phyloP scores from a whole-genome alignment of 75 land plant species.

The Cryptomeria japonica region DNA sequence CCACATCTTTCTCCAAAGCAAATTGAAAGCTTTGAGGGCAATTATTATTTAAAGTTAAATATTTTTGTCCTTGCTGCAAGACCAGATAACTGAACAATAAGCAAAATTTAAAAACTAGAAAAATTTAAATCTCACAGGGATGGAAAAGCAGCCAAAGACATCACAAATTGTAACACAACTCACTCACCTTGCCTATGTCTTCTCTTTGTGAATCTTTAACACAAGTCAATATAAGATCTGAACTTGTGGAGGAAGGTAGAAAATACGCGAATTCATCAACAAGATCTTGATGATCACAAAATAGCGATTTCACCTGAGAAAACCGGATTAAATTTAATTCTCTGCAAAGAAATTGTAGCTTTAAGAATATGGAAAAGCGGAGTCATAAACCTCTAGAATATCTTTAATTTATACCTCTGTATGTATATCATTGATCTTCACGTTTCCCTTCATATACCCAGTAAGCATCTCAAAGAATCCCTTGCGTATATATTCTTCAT shows the following conservation, averaged over 20 bases:
- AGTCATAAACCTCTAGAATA: too few species aligned
- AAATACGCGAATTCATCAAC: conserved; percentile 84
- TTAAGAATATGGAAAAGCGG: background rate
- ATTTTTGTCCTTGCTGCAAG: conserved; percentile 46
- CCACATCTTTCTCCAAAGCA: conserved; percentile 25
- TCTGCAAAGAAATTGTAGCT: background rate
- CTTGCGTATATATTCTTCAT: conserved; percentile 78
- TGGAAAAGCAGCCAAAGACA: conserved; percentile 12
- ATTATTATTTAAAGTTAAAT: conserved; percentile 40
- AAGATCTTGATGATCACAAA: conserved; percentile 68
- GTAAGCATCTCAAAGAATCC: conserved; percentile 80
- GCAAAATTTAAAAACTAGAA: too few species aligned
- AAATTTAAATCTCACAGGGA: background rate
- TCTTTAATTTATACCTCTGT: conserved; percentile 51
- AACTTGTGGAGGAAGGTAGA: conserved; percentile 63
- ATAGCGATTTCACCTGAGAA: conserved; percentile 67
- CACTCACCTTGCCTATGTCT: conserved; percentile 10
- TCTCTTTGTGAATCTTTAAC: conserved; percentile 27
- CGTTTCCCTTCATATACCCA: conserved; percentile 77
- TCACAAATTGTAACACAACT: too few species aligned
- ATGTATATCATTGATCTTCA: conserved; percentile 77
- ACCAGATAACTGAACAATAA: conserved; percentile 4
- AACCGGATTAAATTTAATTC: background rate
- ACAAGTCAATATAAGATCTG: conserved; percentile 18
- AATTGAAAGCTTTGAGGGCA: conserved; percentile 28